Conservation (phyloP, 306 rosid genomes). For the Prunus mume region DNA sequence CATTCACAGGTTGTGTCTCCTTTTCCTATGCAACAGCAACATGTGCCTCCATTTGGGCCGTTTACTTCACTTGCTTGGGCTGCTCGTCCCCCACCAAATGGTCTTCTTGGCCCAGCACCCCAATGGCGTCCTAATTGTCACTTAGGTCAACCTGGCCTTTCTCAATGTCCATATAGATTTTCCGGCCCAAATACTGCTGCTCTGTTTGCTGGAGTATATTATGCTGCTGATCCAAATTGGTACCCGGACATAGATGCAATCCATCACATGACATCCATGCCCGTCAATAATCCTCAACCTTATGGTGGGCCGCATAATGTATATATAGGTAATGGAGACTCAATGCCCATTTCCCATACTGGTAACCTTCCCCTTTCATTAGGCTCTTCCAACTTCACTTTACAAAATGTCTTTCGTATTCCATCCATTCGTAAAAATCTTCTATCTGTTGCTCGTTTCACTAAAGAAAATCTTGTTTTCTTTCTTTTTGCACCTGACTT, state of each 20-base stretch:
- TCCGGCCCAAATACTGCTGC: not conserved
- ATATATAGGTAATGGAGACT: not conserved
- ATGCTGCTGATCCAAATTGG: not conserved
- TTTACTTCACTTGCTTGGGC: not conserved
- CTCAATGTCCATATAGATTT: not conserved
- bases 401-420: no score
- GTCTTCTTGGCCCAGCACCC: not conserved
- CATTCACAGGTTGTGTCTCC: no score
- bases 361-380: no score
- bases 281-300: not conserved
- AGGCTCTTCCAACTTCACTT: not conserved
- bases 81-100: not conserved
- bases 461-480: not conserved
- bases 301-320: not conserved
- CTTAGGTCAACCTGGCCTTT: not conserved
- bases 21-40: not conserved
- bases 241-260: not conserved
- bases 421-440: not conserved
- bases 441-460: not conserved
- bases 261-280: not conserved
- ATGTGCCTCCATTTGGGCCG: not conserved
- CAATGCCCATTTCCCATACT: not conserved
- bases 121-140: not conserved
- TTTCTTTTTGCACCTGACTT: not conserved
- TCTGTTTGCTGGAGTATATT: not conserved